phyloP scores from a whole-genome alignment of 208 protist genomes.

The Tritrichomonas musculus region DNA sequence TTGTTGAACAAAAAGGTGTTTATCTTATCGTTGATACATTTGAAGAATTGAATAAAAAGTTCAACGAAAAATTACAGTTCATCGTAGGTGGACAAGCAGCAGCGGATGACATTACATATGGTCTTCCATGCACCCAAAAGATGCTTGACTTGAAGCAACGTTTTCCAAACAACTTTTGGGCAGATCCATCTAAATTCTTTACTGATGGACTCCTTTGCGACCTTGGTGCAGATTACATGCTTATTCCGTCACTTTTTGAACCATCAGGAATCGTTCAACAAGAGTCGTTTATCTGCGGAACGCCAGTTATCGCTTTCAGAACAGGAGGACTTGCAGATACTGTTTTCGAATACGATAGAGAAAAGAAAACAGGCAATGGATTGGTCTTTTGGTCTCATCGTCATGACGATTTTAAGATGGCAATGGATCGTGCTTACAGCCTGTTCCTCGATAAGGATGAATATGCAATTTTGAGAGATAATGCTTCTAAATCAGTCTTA shows the following conservation, averaged over 20 bases:
- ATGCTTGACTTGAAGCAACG: background rate
- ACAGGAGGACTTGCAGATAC: slow-evolving; percentile 8
- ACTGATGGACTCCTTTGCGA: background rate
- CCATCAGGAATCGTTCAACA: slow-evolving; percentile 12
- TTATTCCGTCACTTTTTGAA: background rate
- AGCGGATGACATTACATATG: background rate
- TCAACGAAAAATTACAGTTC: background rate
- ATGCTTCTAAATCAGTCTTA: background rate
- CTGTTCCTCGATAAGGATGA: background rate
- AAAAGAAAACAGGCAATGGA: background rate
- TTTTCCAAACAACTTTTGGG: background rate
- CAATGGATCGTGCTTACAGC: background rate
- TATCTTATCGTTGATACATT: background rate
- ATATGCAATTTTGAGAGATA: background rate
- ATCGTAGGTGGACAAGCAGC: background rate
- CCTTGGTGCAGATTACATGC: background rate
- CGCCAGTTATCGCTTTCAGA: background rate
- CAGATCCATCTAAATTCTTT: slow-evolving; percentile 18
- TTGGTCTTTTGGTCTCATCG: slow-evolving; percentile 3
- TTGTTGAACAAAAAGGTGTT: slow-evolving; percentile 6
- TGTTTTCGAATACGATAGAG: slow-evolving; percentile 29
- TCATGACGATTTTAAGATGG: background rate
- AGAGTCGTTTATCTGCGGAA: background rate
- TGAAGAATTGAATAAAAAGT: background rate
- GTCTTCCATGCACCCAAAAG: background rate